Conservation (phyloP, 345 rosid species). For the Rhizophora mangle region DNA sequence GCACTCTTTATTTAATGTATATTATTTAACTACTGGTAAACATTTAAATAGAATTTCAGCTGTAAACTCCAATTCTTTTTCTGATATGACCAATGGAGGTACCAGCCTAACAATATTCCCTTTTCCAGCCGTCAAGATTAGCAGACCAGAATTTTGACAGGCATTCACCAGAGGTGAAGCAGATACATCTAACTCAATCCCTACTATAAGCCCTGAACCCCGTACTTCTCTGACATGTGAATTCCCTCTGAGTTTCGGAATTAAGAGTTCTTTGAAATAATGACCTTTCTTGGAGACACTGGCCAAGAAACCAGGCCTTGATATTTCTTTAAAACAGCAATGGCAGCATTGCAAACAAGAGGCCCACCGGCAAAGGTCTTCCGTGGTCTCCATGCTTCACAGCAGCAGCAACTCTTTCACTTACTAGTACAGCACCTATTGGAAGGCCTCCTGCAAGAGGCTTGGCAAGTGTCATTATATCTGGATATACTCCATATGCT, state of each 20-base stretch:
- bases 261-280: slow-evolving; percentile 54
- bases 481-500: slow-evolving; percentile 59
- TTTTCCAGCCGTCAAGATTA: slow-evolving; percentile 62
- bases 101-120: too few species aligned
- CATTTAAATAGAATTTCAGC: slow-evolving; percentile 37
- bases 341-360: slow-evolving; percentile 66
- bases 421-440: slow-evolving; percentile 71
- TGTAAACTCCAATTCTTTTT: slow-evolving; percentile 16
- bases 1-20: too few species aligned
- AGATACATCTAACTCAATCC: slow-evolving; percentile 66
- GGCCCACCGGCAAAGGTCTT: slow-evolving; percentile 90
- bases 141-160: slow-evolving; percentile 70
- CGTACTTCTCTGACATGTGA: slow-evolving; percentile 78
- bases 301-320: slow-evolving; percentile 66
- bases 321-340: slow-evolving; percentile 64
- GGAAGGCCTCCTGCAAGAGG: slow-evolving; percentile 98
- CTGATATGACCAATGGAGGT: too few species aligned
- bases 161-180: slow-evolving; percentile 71
- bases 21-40: slow-evolving; percentile 18
- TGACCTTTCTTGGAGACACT: slow-evolving; percentile 61
- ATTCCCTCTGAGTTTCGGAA: slow-evolving; percentile 58
- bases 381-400: slow-evolving; percentile 78
- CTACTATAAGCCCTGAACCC: slow-evolving; percentile 75
- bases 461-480: slow-evolving; percentile 92
- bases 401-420: slow-evolving; percentile 72